phyloP scores from a whole-genome alignment of 148 eudicot species.

The Linanthus parryae region DNA sequence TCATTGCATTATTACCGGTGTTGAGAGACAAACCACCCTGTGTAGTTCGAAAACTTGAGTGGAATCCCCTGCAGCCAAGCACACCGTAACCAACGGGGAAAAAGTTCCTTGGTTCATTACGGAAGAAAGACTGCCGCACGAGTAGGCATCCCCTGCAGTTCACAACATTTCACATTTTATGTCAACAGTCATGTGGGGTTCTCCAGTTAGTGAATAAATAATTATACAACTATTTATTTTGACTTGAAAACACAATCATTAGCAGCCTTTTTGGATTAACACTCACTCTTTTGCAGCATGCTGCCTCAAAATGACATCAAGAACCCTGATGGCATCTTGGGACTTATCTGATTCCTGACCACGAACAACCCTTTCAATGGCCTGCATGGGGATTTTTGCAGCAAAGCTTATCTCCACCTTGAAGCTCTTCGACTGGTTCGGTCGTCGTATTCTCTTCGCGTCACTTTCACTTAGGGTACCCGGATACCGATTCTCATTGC shows the following conservation, averaged over 20 bases:
- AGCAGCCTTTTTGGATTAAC: too few species aligned
- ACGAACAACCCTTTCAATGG: slow-evolving; percentile 16
- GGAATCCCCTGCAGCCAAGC: slow-evolving; percentile 35
- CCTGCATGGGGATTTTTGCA: slow-evolving; percentile 22
- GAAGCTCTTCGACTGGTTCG: slow-evolving; percentile 10
- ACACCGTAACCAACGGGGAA: slow-evolving; percentile 27
- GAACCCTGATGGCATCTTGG: slow-evolving; percentile 23
- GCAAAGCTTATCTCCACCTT: slow-evolving; percentile 27
- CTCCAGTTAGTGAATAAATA: too few species aligned
- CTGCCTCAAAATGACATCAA: slow-evolving; percentile 26
- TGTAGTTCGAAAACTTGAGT: slow-evolving; percentile 26
- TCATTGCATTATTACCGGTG: slow-evolving; percentile 23
- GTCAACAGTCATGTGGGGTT: too few species aligned
- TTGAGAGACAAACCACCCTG: slow-evolving; percentile 32
- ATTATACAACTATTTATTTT: too few species aligned
- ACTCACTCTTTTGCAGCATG: slow-evolving; percentile 24
- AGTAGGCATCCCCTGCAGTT: slow-evolving; percentile 31
- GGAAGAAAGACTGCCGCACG: slow-evolving; percentile 29
- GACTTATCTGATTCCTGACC: slow-evolving; percentile 19
- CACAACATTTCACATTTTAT: too few species aligned
- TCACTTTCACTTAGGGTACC: slow-evolving; percentile 16
- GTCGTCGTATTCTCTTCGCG: slow-evolving; percentile 18
- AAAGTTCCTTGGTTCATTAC: slow-evolving; percentile 16
- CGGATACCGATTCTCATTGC: neutral
- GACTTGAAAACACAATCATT: too few species aligned